Conservation (phyloP, 169 alveolate genomes). For the Eimeria zaria region DNA sequence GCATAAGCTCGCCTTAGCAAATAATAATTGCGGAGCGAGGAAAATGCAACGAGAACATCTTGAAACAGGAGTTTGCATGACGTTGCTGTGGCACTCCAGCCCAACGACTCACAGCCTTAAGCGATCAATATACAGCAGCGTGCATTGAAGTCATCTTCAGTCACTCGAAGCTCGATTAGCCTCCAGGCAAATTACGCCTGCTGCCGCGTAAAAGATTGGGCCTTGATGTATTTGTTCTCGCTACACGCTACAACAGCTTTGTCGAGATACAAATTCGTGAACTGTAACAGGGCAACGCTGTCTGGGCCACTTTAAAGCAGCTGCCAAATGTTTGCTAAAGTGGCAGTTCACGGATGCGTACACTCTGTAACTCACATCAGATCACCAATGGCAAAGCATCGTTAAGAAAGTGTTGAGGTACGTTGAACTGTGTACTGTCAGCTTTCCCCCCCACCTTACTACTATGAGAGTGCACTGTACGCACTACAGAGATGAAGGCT, state of each 20-base stretch:
- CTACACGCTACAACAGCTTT: background rate
- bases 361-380: background rate
- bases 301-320: background rate
- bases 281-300: no score
- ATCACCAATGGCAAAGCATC: background rate
- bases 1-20: background rate
- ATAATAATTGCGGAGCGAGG: background rate
- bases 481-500: background rate
- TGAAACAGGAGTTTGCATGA: background rate
- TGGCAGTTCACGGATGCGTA: background rate
- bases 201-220: background rate
- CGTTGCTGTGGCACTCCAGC: background rate
- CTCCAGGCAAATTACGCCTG: background rate
- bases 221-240: background rate
- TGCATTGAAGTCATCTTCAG: background rate
- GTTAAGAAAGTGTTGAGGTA: background rate
- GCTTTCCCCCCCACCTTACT: background rate
- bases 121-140: background rate
- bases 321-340: background rate
- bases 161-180: background rate
- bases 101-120: conserved; percentile 16
- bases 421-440: background rate
- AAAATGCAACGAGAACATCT: background rate
- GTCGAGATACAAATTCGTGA: background rate
- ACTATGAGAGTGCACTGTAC: background rate